These are phyloP conservation scores for Cairneyella variabilis DNA, from an alignment of 495 filamentous ascomycete species.

Conservation along the genomic window DNA sequence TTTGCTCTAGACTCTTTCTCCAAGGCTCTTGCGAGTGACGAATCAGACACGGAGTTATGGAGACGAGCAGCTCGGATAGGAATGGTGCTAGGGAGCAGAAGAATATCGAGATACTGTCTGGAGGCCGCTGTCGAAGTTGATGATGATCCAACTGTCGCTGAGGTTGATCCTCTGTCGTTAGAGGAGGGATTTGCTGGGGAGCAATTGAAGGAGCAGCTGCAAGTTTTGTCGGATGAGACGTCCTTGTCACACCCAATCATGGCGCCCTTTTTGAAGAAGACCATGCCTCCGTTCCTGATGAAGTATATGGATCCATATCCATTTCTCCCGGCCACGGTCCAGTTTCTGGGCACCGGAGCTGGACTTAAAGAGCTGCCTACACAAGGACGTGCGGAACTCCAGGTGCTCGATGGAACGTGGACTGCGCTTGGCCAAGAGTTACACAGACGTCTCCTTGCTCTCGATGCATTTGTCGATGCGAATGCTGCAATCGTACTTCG, in stretches of 20 bases:
- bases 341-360: slow-evolving; percentile 3
- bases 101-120: slow-evolving; percentile 80
- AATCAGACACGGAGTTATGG: slow-evolving; percentile 94
- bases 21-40: slow-evolving; percentile 80
- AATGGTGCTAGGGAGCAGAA: slow-evolving; percentile 66
- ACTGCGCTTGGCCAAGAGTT: slow-evolving; percentile 48
- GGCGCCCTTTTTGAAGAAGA: slow-evolving; percentile 55
- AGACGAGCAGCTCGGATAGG: slow-evolving; percentile 76
- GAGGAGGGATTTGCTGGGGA: slow-evolving; percentile 83
- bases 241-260: slow-evolving; percentile 66
- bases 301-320: slow-evolving; percentile 72
- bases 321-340: slow-evolving; percentile 58
- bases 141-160: slow-evolving; percentile 65
- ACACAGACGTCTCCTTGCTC: slow-evolving; percentile 19
- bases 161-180: slow-evolving; percentile 71
- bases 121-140: slow-evolving; percentile 89
- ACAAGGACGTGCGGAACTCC: slow-evolving; percentile 17
- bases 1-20: slow-evolving; percentile 59
- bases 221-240: slow-evolving; percentile 66
- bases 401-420: slow-evolving; percentile 38
- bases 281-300: slow-evolving; percentile 58
- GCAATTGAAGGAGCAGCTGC: slow-evolving; percentile 64
- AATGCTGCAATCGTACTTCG: slow-evolving; percentile 9
- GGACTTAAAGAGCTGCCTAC: slow-evolving; percentile 18
- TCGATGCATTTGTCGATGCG: slow-evolving; percentile 10